Evolutionary conservation across 768 basidiomycete genomes (phyloP).

Genomic region (Lentinula guzmanii): DNA sequence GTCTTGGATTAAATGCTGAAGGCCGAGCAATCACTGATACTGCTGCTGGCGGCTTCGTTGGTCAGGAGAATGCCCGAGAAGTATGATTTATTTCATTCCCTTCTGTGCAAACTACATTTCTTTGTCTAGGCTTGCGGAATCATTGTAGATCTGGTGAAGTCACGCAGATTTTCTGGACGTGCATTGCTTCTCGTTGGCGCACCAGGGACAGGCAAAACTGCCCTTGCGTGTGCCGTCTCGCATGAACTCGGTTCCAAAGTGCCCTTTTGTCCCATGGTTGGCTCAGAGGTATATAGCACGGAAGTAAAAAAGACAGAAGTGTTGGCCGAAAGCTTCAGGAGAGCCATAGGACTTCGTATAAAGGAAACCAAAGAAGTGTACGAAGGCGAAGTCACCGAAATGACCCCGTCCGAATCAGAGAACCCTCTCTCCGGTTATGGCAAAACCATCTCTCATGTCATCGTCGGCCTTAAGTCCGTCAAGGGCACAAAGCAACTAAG

Average conservation of each 20-base stretch:
- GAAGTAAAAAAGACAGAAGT: slow-evolving; percentile 99
- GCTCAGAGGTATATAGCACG: slow-evolving; percentile 91
- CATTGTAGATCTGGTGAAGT: slow-evolving; percentile 83
- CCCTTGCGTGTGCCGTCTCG: slow-evolving; percentile 89
- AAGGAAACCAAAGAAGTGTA: slow-evolving; percentile 99
- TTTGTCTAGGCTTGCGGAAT: slow-evolving; percentile 80
- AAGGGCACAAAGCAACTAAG: slow-evolving; percentile 92
- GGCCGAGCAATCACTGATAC: slow-evolving; percentile 68
- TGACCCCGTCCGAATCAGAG: slow-evolving; percentile 94
- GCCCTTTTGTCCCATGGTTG: slow-evolving; percentile 98
- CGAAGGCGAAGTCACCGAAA: slow-evolving; percentile 96
- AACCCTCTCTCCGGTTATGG: slow-evolving; percentile 97
- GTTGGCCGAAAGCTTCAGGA: slow-evolving; percentile 86
- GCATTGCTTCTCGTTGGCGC: slow-evolving; percentile 90
- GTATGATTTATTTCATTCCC: slow-evolving; percentile 21
- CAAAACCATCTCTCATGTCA: slow-evolving; percentile 97
- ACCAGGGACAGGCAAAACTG: slow-evolving; percentile 97
- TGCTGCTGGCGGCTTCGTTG: slow-evolving; percentile 72
- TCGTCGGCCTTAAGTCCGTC: slow-evolving; percentile 92
- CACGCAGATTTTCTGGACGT: slow-evolving; percentile 89
- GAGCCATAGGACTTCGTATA: slow-evolving; percentile 95
- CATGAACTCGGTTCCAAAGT: slow-evolving; percentile 94
- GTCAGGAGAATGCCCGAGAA: slow-evolving; percentile 88
- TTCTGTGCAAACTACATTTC: background rate
- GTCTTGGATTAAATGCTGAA: slow-evolving; percentile 82